phyloP scores from a whole-genome alignment of 2,329 filamentous ascomycete genomes.

The Diatrype stigma region DNA sequence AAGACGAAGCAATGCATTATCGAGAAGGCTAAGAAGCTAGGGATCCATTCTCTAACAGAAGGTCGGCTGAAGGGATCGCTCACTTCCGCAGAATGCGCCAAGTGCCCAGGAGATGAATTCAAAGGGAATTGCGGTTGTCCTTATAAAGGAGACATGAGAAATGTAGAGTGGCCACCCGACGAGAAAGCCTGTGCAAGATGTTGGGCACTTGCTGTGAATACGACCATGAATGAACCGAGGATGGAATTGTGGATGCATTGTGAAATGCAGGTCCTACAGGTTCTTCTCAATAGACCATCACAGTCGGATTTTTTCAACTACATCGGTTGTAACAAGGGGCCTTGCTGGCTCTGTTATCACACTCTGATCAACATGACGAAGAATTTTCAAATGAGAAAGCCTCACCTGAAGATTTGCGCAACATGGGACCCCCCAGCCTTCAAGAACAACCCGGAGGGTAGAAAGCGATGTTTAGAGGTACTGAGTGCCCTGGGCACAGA shows the following conservation, averaged over 20 bases:
- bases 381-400: background rate
- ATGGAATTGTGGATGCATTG: background rate
- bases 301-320: background rate
- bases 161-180: background rate
- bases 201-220: background rate
- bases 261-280: background rate
- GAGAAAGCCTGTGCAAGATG: background rate
- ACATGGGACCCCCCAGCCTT: background rate
- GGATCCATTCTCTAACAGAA: too few relatives aligned
- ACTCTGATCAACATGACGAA: background rate
- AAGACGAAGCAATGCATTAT: background rate
- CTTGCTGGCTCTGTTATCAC: background rate
- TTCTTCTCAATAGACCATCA: background rate
- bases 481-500: background rate
- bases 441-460: background rate
- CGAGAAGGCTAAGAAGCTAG: background rate
- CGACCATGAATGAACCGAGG: background rate
- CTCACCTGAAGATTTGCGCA: background rate
- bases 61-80: too few relatives aligned
- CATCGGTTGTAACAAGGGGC: background rate
- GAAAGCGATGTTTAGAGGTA: background rate
- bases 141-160: too few relatives aligned
- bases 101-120: too few relatives aligned
- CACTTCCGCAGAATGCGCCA: too few relatives aligned
- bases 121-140: too few relatives aligned